phyloP scores from a whole-genome alignment of 257 asterid genomes.

The Prunella vulgaris region DNA sequence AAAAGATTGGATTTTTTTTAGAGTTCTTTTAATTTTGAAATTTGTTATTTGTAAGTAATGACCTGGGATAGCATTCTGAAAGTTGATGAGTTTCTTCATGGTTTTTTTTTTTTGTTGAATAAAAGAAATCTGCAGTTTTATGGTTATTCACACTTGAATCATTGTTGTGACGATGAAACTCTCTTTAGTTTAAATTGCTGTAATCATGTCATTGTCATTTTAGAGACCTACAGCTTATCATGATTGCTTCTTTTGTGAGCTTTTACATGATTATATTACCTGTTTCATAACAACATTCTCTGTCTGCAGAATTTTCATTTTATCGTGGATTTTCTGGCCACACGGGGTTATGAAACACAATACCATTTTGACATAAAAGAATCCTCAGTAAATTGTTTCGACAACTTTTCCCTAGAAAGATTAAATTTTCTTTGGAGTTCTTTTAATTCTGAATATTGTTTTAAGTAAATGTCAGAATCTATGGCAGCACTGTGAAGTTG shows the following conservation, averaged over 20 bases:
- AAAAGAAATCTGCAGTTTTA: background rate
- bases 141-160: constrained; percentile 8
- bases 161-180: constrained; percentile 15
- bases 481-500: constrained; percentile 9
- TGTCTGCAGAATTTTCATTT: background rate
- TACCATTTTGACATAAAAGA: background rate
- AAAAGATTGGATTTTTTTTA: background rate
- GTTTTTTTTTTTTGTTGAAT: background rate
- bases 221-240: background rate
- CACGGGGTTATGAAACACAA: constrained; percentile 3
- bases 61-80: constrained; percentile 9
- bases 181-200: background rate
- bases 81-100: constrained; percentile 15
- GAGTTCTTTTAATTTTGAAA: constrained; percentile 3
- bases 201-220: background rate
- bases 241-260: constrained; percentile 4
- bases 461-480: constrained; percentile 15
- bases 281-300: constrained; percentile 4
- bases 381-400: constrained; percentile 8
- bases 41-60: constrained; percentile 15
- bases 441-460: constrained; percentile 2
- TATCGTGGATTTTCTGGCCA: background rate
- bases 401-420: background rate
- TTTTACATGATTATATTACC: background rate
- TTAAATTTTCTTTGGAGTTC: background rate